Evolutionary conservation across 805 yeast genomes (phyloP).

Genomic region (Grigorovia yakushimaensis): DNA sequence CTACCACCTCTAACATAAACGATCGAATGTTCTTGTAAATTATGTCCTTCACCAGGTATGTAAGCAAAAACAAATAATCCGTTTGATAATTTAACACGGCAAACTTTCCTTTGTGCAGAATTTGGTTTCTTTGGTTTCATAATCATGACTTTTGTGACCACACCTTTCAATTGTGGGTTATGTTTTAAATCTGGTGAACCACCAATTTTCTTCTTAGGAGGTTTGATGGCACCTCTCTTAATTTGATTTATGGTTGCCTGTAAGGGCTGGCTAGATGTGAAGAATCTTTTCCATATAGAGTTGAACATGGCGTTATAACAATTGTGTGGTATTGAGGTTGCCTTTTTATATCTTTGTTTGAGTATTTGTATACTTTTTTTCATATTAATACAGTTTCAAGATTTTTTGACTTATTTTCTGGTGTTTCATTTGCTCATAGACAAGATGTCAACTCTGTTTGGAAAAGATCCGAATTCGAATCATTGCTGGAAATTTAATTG

Average conservation of each 20-base stretch:
- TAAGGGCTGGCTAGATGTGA: constrained; percentile 7
- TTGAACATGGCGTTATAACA: neutral
- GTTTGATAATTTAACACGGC: constrained; percentile 84
- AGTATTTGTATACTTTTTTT: too few species aligned
- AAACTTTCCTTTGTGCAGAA: constrained; percentile 95
- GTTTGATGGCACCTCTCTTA: constrained; percentile 49
- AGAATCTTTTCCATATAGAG: neutral
- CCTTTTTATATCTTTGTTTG: too few species aligned
- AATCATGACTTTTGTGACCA: constrained; percentile 86
- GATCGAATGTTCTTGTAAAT: constrained; percentile 94
- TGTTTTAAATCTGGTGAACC: constrained; percentile 73
- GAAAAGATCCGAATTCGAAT: too few species aligned
- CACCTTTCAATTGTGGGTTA: constrained; percentile 89
- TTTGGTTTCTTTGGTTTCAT: constrained; percentile 97
- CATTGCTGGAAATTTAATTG: too few species aligned
- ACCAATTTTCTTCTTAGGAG: constrained; percentile 33
- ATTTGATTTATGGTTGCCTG: constrained; percentile 69
- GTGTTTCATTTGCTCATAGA: too few species aligned
- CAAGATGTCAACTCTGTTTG: too few species aligned
- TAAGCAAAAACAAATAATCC: constrained; percentile 86
- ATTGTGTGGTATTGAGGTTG: neutral
- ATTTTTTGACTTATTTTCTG: too few species aligned
- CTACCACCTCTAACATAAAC: constrained; percentile 97
- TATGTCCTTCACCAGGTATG: constrained; percentile 98
- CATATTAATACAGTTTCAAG: too few species aligned